phyloP scores from a whole-genome alignment of 2,329 filamentous ascomycete genomes.

The Penicillium sp. region DNA sequence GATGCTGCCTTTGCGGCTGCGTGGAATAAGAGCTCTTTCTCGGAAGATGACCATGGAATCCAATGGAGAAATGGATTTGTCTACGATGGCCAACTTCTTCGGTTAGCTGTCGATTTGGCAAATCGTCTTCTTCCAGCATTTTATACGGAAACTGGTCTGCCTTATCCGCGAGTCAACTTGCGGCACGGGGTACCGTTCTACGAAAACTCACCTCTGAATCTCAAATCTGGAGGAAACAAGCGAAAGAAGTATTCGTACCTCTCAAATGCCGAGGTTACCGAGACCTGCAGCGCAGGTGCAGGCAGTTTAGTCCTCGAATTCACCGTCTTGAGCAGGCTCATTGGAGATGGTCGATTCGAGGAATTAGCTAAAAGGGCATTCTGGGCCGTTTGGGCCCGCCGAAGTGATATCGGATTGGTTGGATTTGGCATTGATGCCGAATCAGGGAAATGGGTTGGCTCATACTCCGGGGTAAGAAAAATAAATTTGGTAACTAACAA shows the following conservation, averaged over 20 bases:
- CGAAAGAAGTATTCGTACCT: conserved; percentile 16
- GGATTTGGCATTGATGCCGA: conserved; percentile 92
- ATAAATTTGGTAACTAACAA: not conserved
- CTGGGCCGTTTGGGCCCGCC: conserved; percentile 91
- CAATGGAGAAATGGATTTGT: conserved; percentile 73
- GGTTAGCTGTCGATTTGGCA: conserved; percentile 84
- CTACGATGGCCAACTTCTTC: conserved; percentile 86
- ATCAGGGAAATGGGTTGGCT: conserved; percentile 81
- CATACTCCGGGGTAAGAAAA: conserved; percentile 68
- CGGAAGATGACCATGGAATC: conserved; percentile 47
- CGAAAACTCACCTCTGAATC: conserved; percentile 75
- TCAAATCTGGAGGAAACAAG: conserved; percentile 38
- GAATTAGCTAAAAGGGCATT: conserved; percentile 87
- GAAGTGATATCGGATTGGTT: conserved; percentile 82
- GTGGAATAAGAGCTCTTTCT: conserved; percentile 40
- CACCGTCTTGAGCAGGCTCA: conserved; percentile 82
- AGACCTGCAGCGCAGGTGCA: conserved; percentile 96
- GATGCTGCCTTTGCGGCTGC: conserved; percentile 40
- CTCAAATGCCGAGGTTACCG: conserved; percentile 70
- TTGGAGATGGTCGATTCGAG: conserved; percentile 85
- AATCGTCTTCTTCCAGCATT: conserved; percentile 87
- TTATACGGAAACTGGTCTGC: conserved; percentile 84
- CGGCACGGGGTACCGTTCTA: conserved; percentile 92
- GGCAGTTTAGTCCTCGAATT: conserved; percentile 94
- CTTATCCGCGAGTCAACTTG: conserved; percentile 92